Conservation (phyloP, 768 basidiomycete genomes). For the Bullera alba region DNA sequence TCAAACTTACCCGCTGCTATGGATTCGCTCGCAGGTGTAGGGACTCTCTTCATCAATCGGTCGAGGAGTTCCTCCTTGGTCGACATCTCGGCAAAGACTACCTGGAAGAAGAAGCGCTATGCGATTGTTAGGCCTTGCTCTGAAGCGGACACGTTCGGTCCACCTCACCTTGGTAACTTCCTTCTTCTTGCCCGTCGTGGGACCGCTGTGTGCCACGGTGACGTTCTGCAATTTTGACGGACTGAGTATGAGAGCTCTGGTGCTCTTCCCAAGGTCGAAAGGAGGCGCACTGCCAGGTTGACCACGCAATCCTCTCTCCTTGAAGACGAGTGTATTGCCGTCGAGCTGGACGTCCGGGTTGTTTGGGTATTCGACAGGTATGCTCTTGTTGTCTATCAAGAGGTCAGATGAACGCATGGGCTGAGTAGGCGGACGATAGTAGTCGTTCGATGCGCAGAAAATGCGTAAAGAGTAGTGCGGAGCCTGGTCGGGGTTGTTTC, state of each 20-base stretch:
- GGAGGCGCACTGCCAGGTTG: slow-evolving; percentile 43
- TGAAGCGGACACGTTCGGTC: background rate
- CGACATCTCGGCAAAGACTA: slow-evolving; percentile 75
- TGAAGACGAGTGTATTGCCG: slow-evolving; percentile 23
- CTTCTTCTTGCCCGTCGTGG: slow-evolving; percentile 43
- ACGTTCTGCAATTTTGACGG: slow-evolving; percentile 23
- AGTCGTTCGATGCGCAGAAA: slow-evolving; percentile 45
- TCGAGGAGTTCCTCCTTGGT: slow-evolving; percentile 64
- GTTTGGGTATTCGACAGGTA: slow-evolving; percentile 41
- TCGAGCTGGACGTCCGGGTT: slow-evolving; percentile 38
- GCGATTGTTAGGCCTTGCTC: background rate
- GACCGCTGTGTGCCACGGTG: slow-evolving; percentile 36
- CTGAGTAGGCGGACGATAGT: slow-evolving; percentile 29
- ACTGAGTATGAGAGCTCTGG: slow-evolving; percentile 15
- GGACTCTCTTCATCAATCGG: slow-evolving; percentile 62
- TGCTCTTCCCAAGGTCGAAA: slow-evolving; percentile 29
- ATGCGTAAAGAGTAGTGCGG: slow-evolving; percentile 40
- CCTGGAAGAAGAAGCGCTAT: slow-evolving; percentile 78
- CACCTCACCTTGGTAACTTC: slow-evolving; percentile 43
- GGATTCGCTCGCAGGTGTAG: slow-evolving; percentile 59
- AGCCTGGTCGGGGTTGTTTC: slow-evolving; percentile 11
- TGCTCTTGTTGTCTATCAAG: slow-evolving; percentile 8
- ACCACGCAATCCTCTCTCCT: slow-evolving; percentile 40
- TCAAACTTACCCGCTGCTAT: slow-evolving; percentile 58
- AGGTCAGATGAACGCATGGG: slow-evolving; percentile 10